Base-by-base conservation (phyloP, 2,329 filamentous ascomycete species). In the Pseudogymnoascus sp. region DNA sequence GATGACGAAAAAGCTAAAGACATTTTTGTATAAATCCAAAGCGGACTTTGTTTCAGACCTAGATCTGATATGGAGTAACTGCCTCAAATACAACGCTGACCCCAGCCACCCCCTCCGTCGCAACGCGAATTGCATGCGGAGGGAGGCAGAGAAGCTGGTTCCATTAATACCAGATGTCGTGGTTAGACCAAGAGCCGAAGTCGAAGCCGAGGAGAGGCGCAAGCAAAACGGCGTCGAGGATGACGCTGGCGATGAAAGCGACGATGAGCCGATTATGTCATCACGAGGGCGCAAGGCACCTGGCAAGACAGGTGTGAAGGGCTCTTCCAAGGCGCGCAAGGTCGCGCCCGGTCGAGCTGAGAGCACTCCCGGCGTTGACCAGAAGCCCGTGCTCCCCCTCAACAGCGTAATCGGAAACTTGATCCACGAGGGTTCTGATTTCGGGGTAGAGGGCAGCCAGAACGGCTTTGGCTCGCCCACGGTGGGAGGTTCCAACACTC, bases 221-320 rank as follows among this genome's bases (percentile, higher is more conserved):
- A 89, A 95, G 73, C 91, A 96, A 70, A 90, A 93, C 66, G 92
- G 95, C 61, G 88, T 88, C 54, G 89, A 91, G 66, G 86, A 91
- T 67, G 91, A 93, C 69, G 90, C 82, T 40, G 90, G 84, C 29
- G 93, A 97, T 65, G 93, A 97, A 75, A 96, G 92, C 69, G 93
- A 97, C 71, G 93, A 97, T 73, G 93, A 96, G 76, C 95, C 95
- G 7, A 97, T 99, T 72, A 97, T 97, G 90, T 95, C 95, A 64
- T 97, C 93, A 60, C 86, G 95, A 68, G 95, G 95, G 62, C 88
- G 95, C 51, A 96, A 93, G 74, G 90, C 92, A 14, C 90, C 87
- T 5, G 86, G 85, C 31, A 89, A 90, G 69, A 93, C 90, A 72
- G 88, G 91, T 21, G 86, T 86, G 67, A 93, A 88, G 71, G 84